Evolutionary conservation across 768 basidiomycete species (phyloP).

Genomic region (Mycena indigotica): DNA sequence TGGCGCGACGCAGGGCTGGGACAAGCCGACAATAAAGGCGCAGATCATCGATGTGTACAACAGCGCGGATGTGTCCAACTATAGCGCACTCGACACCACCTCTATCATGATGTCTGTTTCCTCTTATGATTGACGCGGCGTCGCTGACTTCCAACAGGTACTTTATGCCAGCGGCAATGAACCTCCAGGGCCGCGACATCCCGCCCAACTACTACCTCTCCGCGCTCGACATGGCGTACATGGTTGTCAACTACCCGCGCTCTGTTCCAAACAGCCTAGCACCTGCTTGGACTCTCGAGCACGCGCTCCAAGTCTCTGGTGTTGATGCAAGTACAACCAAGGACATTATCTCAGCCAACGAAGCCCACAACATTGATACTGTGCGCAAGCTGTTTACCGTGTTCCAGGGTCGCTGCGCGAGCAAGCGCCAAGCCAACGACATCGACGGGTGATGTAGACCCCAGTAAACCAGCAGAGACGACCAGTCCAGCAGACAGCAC

Average conservation of each 20-base stretch:
- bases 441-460: too few species aligned
- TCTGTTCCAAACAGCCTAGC: not conserved
- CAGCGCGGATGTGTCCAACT: slow-evolving; percentile 3
- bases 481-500: not conserved
- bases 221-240: not conserved
- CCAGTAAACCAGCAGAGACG: not conserved
- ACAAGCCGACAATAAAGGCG: not conserved
- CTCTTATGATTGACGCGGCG: not conserved
- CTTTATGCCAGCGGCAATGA: not conserved
- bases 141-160: not conserved
- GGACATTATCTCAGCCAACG: not conserved
- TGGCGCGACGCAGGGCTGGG: not conserved
- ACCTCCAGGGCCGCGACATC: not conserved
- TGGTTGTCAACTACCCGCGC: not conserved
- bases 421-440: too few species aligned
- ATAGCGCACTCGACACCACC: slow-evolving; percentile 1
- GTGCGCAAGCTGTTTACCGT: not conserved
- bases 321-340: not conserved
- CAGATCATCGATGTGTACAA: slow-evolving; percentile 2
- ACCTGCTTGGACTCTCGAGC: slow-evolving; percentile 1
- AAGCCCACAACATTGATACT: not conserved
- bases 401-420: not conserved
- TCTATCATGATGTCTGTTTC: slow-evolving; percentile 10
- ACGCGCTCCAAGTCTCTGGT: not conserved
- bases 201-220: not conserved